A percentile compares a stretch with the other conserved stretches of the same genome.
Conservation (phyloP, 208 protist species). For the Leishmania mexicana region DNA sequence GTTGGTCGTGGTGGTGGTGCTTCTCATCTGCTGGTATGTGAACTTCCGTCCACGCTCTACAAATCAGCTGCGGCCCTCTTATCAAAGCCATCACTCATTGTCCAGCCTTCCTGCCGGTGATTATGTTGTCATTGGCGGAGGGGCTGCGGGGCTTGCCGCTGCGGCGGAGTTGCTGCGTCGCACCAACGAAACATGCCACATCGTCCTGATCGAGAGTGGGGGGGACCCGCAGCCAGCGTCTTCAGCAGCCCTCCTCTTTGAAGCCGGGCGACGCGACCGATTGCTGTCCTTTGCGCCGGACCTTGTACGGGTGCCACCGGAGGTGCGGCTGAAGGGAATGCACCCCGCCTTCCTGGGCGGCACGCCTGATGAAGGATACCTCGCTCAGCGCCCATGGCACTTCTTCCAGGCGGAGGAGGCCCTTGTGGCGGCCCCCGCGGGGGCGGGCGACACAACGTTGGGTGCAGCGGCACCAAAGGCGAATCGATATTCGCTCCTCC, state of each 20-base stretch:
- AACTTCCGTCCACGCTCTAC: conserved; percentile 36
- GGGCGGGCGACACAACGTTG: background rate
- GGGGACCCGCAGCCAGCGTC: conserved; percentile 29
- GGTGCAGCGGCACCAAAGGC: conserved; percentile 3
- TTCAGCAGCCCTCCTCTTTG: background rate
- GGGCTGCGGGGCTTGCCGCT: conserved; percentile 73
- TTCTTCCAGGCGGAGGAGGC: conserved; percentile 12
- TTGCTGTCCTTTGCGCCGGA: conserved; percentile 49
- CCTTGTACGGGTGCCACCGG: conserved; percentile 27
- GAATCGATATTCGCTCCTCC: conserved; percentile 24
- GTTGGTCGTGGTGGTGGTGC: conserved; percentile 10
- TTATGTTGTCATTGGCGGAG: conserved; percentile 82
- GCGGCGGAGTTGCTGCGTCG: conserved; percentile 39
- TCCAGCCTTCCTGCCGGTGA: conserved; percentile 29
- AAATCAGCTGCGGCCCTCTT: conserved; percentile 37
- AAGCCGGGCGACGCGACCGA: conserved; percentile 16
- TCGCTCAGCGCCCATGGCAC: conserved; percentile 25
- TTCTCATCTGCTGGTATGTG: conserved; percentile 38
- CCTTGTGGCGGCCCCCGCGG: background rate
- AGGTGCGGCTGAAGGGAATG: background rate
- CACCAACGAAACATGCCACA: conserved; percentile 4
- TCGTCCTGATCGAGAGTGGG: conserved; percentile 71
- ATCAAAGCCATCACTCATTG: conserved; percentile 8
- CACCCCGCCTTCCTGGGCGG: conserved; percentile 9
- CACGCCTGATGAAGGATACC: conserved; percentile 15